Percentiles rank a stretch among this genome's conserved stretches.
phyloP scores from a whole-genome alignment of 371 early-diverging fungal genomes.

The Globomyces sp. region DNA sequence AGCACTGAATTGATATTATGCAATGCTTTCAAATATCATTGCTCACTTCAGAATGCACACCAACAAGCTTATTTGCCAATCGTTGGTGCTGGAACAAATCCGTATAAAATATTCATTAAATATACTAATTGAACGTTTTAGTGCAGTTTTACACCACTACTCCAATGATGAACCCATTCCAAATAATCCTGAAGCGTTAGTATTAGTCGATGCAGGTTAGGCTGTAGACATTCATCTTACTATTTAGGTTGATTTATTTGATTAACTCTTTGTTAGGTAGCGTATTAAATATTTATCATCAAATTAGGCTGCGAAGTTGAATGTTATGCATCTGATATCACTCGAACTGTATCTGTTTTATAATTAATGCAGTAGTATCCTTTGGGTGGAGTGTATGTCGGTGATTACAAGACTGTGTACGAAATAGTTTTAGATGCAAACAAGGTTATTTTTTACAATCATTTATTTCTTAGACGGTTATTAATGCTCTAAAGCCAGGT shows the following conservation, averaged over 20 bases:
- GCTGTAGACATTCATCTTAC: constrained; percentile 37
- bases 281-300: no score
- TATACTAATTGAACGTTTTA: constrained; percentile 23
- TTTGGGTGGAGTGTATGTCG: constrained; percentile 73
- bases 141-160: constrained; percentile 82
- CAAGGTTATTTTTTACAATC: constrained; percentile 29
- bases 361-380: constrained; percentile 87
- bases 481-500: constrained; percentile 71
- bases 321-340: constrained; percentile 4
- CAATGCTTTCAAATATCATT: constrained; percentile 74
- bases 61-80: constrained; percentile 84
- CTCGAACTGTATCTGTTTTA: constrained; percentile 72
- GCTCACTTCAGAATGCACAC: constrained; percentile 61
- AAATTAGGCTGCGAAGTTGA: not conserved
- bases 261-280: no score
- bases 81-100: constrained; percentile 70
- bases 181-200: constrained; percentile 51
- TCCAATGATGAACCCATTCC: constrained; percentile 61
- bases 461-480: constrained; percentile 20
- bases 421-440: constrained; percentile 83
- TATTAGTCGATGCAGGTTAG: constrained; percentile 87
- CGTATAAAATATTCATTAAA: no score
- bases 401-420: constrained; percentile 75
- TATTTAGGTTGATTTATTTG: no score
- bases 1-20: constrained; percentile 69